Evolutionary conservation across 805 yeast species (phyloP), one percentile per base, ranked within the genome.

Genomic region (Wickerhamiella sergipiensis): DNA sequence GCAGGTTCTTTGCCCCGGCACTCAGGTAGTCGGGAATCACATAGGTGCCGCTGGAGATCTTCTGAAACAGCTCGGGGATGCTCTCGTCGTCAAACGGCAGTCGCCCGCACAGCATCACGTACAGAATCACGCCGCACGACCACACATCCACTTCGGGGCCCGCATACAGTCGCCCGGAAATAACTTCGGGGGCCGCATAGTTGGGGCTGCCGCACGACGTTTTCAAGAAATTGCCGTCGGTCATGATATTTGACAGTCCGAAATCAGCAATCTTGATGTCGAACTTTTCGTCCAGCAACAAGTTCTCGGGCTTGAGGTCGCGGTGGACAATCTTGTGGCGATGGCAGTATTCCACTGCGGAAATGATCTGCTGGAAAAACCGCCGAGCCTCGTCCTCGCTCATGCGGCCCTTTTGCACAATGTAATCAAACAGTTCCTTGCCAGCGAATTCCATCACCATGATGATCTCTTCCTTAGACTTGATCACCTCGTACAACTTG

Each of bases 81-180:
- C 87, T 83, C 63, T 89, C 97, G 67, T 89, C 97, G 67, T 89
- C 97, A 65, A 89, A 89, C 13, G 97, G 97, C 60, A 89, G 74
- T 59, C 97, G 74, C 40, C 97, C 96, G 67, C 96, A 89, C 49
- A 90, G 73, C 97, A 89, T 89, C 50, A 89, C 97, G 60, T 89
- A 90, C 50, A 89, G 71, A 46, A 90, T 88, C 40, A 90, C 97
- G 61, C 97, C 97, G 63, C 95, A 85, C 0, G 95, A 84, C 97
- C 97, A 89, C 50, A 89, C 96, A 66, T 89, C 97, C 46, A 90
- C 97, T 67, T 90, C 97, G 2, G 97, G 97, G 9, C 97, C 97
- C 1, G 97, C 97, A 60, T 89, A 90, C 50, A 90, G 73, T 64
- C 90, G 87, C 36, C 97, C 97, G 54, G 89, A 80, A 52, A 89